These are phyloP conservation scores for Penicillium sp. DNA, from an alignment of 2,329 filamentous ascomycete species.

Conservation along the genomic window DNA sequence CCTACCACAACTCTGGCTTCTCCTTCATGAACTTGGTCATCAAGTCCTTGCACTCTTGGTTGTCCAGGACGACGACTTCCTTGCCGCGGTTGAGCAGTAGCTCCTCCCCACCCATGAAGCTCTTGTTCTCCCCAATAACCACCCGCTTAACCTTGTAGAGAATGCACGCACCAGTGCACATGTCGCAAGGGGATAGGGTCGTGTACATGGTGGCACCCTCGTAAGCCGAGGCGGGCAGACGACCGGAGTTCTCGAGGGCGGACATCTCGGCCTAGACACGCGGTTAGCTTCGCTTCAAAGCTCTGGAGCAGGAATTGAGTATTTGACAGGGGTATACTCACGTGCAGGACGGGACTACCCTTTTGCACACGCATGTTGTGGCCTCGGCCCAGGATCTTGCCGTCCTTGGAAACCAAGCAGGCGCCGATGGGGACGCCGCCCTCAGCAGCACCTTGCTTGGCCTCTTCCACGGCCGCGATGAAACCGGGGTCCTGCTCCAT, in stretches of 20 bases:
- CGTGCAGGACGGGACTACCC: constrained; percentile 70
- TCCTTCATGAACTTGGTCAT: constrained; percentile 74
- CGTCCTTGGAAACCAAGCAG: constrained; percentile 67
- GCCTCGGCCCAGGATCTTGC: constrained; percentile 69
- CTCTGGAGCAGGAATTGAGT: not conserved
- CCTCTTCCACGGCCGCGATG: constrained; percentile 60
- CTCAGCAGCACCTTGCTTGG: constrained; percentile 56
- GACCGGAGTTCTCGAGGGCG: constrained; percentile 72
- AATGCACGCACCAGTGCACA: constrained; percentile 78
- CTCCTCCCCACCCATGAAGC: constrained; percentile 71
- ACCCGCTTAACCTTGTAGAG: constrained; percentile 74
- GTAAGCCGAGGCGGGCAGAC: constrained; percentile 69
- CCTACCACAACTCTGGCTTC: constrained; percentile 71
- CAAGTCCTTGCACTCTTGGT: constrained; percentile 64
- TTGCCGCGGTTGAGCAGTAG: constrained; percentile 69
- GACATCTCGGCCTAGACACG: constrained; percentile 71
- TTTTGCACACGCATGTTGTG: constrained; percentile 78
- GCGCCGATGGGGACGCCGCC: constrained; percentile 63
- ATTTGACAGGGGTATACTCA: constrained; percentile 41
- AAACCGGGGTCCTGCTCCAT: constrained; percentile 55
- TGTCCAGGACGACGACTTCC: constrained; percentile 71
- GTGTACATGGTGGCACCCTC: constrained; percentile 80
- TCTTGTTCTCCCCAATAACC: constrained; percentile 77
- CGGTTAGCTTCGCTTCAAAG: not conserved
- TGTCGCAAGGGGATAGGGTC: constrained; percentile 76